Percentiles rank a stretch among this genome's conserved stretches.
phyloP scores from a whole-genome alignment of 345 rosid genomes.

The Cardamine occulta region DNA sequence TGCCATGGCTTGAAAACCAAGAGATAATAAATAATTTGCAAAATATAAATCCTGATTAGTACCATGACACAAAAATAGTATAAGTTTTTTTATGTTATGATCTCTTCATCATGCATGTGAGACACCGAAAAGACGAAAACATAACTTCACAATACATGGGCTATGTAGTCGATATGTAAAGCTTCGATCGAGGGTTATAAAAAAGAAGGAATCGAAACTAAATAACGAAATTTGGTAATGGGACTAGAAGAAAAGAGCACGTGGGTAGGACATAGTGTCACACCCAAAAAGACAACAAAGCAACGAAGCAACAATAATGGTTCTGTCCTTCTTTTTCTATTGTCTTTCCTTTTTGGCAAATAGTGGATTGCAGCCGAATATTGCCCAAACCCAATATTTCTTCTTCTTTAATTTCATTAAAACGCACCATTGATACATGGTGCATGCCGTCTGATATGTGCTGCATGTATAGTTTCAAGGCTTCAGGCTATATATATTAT shows the following conservation, averaged over 20 bases:
- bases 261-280: constrained; percentile 43
- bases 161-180: not conserved
- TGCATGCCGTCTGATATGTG: not conserved
- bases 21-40: not conserved
- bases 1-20: not conserved
- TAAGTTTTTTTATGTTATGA: not conserved
- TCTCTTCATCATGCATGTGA: not conserved
- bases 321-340: not conserved
- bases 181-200: constrained; percentile 1
- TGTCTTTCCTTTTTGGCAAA: constrained; percentile 43
- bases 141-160: not conserved
- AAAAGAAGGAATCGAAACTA: not conserved
- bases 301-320: constrained; percentile 44
- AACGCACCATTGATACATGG: constrained; percentile 18
- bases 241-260: constrained; percentile 29
- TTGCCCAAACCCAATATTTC: constrained; percentile 8
- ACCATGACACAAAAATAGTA: constrained; percentile 4
- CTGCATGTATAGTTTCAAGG: not conserved
- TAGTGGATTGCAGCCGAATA: constrained; percentile 44
- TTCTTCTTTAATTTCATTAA: constrained; percentile 4
- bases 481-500: not conserved
- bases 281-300: constrained; percentile 40
- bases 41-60: constrained; percentile 10
- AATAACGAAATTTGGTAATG: constrained; percentile 13
- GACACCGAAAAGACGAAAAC: not conserved